Percentiles rank a stretch among this genome's conserved stretches.
phyloP scores from a whole-genome alignment of 2,329 filamentous ascomycete species.

The Seiridium unicorne region DNA sequence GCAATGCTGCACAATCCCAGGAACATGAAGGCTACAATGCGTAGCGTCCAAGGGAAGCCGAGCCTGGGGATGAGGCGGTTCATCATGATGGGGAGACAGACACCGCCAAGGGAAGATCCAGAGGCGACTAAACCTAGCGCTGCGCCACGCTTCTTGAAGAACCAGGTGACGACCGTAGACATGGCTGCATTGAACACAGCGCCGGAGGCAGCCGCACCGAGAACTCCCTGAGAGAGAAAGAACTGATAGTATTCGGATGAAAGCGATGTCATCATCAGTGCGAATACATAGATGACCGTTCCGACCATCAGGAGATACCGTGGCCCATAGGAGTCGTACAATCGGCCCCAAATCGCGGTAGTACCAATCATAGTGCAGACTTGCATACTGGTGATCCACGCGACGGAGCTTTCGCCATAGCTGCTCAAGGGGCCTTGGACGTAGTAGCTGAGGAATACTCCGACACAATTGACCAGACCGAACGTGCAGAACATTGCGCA shows the following conservation, averaged over 20 bases:
- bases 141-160: constrained; percentile 42
- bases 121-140: constrained; percentile 47
- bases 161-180: constrained; percentile 42
- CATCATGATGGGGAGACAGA: constrained; percentile 57
- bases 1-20: constrained; percentile 28
- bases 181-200: constrained; percentile 34
- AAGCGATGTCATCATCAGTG: constrained; percentile 60
- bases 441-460: constrained; percentile 59
- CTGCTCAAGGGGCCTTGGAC: constrained; percentile 40
- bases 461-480: constrained; percentile 39
- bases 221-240: constrained; percentile 35
- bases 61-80: constrained; percentile 47
- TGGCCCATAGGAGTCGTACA: constrained; percentile 61
- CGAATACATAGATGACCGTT: constrained; percentile 52
- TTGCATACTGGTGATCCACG: constrained; percentile 58
- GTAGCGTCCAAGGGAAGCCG: constrained; percentile 39
- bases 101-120: constrained; percentile 49
- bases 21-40: constrained; percentile 34
- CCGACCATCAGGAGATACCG: constrained; percentile 51
- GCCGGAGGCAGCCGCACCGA: constrained; percentile 29
- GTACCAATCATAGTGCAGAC: constrained; percentile 44
- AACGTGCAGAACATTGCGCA: constrained; percentile 36
- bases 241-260: constrained; percentile 37
- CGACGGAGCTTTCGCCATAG: constrained; percentile 48
- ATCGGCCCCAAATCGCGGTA: constrained; percentile 45